Evolutionary conservation across 2,329 filamentous ascomycete genomes (phyloP).

Genomic region (Dryadomyces sulphureus): DNA sequence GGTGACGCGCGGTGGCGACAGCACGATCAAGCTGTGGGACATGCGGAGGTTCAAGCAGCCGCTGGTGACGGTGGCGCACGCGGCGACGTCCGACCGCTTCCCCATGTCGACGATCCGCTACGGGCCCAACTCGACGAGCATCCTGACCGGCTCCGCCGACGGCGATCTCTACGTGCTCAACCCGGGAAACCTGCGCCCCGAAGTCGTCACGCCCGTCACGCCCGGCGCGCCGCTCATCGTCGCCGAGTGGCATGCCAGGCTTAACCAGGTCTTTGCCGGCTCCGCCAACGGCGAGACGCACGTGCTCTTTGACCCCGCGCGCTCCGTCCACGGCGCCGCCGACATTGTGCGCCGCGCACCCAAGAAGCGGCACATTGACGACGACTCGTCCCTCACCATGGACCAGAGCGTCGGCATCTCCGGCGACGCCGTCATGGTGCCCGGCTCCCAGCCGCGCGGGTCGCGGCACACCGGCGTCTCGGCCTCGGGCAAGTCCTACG

Average conservation of each 20-base stretch:
- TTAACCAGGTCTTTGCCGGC: conserved; percentile 92
- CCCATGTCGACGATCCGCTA: conserved; percentile 80
- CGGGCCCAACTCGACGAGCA: conserved; percentile 66
- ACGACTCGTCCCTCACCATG: conserved; percentile 75
- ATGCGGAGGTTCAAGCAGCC: conserved; percentile 89
- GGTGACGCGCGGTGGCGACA: conserved; percentile 79
- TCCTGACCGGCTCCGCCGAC: conserved; percentile 76
- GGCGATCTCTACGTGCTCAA: conserved; percentile 89
- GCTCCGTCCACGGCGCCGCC: conserved; percentile 67
- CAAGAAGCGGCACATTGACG: conserved; percentile 90
- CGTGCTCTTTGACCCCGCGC: conserved; percentile 78
- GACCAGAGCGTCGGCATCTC: conserved; percentile 71
- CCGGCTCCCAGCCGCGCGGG: conserved; percentile 39
- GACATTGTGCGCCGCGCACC: conserved; percentile 85
- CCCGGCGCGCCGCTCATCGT: conserved; percentile 68
- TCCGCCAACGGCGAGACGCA: conserved; percentile 84
- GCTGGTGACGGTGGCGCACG: conserved; percentile 62
- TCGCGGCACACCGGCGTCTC: conserved; percentile 53
- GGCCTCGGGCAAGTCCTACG: conserved; percentile 58
- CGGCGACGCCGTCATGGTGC: conserved; percentile 64
- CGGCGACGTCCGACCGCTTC: conserved; percentile 72
- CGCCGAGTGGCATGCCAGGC: conserved; percentile 81
- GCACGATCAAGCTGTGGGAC: conserved; percentile 93
- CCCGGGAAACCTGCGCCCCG: conserved; percentile 72
- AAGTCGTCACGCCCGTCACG: conserved; percentile 80